Evolutionary conservation across 371 early-diverging fungal species (phyloP).

Genomic region (Mucor racemosus): DNA sequence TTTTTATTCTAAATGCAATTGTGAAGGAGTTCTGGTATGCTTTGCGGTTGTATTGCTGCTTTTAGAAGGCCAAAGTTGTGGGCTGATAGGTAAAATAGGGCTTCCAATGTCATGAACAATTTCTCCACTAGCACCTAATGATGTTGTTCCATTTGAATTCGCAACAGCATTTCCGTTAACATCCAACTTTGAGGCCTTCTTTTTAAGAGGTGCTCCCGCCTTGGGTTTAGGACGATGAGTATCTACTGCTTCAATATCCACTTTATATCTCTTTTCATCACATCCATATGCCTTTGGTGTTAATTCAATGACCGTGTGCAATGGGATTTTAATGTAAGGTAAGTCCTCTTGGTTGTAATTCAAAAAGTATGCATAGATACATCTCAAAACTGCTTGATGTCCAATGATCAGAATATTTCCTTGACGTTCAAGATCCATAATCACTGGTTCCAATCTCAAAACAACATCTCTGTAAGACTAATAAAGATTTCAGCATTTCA

Average conservation of each 20-base stretch:
- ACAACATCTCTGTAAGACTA: constrained; percentile 80
- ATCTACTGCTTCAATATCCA: constrained; percentile 87
- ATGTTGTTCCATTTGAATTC: not conserved
- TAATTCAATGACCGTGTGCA: constrained; percentile 94
- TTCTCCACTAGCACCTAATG: constrained; percentile 48
- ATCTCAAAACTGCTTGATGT: constrained; percentile 93
- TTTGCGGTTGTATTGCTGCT: not conserved
- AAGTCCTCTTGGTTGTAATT: constrained; percentile 89
- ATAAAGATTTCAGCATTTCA: no score
- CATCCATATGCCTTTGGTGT: constrained; percentile 96
- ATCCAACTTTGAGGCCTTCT: constrained; percentile 15
- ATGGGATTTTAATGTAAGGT: constrained; percentile 95
- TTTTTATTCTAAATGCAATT: not conserved
- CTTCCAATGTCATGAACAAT: constrained; percentile 30
- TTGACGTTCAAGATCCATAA: constrained; percentile 97
- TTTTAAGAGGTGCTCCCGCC: constrained; percentile 9
- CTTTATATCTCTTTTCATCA: constrained; percentile 85
- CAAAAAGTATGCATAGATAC: constrained; percentile 94
- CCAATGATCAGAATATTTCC: constrained; percentile 95
- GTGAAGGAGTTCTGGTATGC: constrained; percentile 1
- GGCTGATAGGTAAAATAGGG: constrained; percentile 37
- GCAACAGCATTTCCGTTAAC: not conserved
- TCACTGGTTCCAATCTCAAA: constrained; percentile 72
- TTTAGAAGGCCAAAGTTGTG: constrained; percentile 19
- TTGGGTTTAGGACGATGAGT: constrained; percentile 75